Conservation (phyloP, 2,329 filamentous ascomycete species). For the Penicillium thymicola region DNA sequence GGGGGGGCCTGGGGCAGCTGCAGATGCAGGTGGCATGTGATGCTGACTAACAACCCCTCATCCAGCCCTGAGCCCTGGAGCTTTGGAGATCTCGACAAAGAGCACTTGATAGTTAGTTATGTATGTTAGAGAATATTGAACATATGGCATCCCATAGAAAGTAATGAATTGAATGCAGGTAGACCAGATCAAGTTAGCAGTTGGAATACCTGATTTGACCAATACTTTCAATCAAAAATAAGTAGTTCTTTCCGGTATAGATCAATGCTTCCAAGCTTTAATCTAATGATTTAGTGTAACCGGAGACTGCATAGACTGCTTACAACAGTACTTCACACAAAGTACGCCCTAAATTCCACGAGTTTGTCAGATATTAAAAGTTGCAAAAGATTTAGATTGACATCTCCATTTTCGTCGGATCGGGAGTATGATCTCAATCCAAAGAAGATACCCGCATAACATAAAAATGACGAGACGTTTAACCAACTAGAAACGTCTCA, state of each 20-base stretch:
- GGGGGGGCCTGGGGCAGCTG: not conserved
- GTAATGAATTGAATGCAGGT: not conserved
- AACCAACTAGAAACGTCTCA: not conserved
- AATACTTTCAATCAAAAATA: not conserved
- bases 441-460: not conserved
- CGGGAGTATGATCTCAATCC: not conserved
- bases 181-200: no score
- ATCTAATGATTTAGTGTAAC: not conserved
- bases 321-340: not conserved
- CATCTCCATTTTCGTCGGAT: no score
- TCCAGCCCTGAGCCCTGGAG: not conserved
- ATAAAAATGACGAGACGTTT: not conserved
- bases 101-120: not conserved
- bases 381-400: no score
- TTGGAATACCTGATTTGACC: no score
- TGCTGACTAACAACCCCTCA: constrained; percentile 3
- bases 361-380: no score
- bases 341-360: not conserved
- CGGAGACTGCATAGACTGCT: not conserved
- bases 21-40: constrained; percentile 3
- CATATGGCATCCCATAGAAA: not conserved
- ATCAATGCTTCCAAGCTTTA: not conserved
- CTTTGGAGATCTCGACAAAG: not conserved
- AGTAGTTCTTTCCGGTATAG: not conserved
- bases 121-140: not conserved